Evolutionary conservation across 441 rosid genomes (phyloP).

Genomic region (Euphorbia neoarborescens): DNA sequence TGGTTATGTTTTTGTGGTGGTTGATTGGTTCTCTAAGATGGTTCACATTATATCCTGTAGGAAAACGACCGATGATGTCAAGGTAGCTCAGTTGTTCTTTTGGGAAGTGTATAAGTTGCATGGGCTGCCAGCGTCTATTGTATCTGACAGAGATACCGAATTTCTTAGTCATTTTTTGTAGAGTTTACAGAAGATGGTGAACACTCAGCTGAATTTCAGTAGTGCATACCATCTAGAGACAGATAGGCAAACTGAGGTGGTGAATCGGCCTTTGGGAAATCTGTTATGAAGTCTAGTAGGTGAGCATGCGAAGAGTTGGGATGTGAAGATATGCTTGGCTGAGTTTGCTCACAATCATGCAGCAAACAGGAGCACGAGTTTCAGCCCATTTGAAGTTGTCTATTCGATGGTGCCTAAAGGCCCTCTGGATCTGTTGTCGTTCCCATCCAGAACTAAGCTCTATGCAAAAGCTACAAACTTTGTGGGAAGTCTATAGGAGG

Average conservation of each 20-base stretch:
- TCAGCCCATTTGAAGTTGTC: not conserved
- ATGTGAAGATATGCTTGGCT: not conserved
- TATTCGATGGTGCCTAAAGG: not conserved
- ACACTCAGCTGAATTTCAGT: no score
- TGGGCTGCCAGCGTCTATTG: not conserved
- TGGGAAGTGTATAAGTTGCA: not conserved
- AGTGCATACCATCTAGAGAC: no score
- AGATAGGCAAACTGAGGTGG: not conserved
- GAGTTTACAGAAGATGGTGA: not conserved
- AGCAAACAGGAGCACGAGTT: not conserved
- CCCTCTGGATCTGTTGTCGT: not conserved
- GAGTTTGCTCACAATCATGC: not conserved
- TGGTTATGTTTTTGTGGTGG: no score
- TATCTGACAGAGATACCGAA: not conserved
- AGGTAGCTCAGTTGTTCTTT: not conserved
- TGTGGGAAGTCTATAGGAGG: no score
- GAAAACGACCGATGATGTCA: not conserved
- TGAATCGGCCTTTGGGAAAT: not conserved
- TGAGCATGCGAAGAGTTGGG: not conserved
- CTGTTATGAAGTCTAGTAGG: not conserved
- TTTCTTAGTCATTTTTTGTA: constrained; percentile 13
- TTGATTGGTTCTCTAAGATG: constrained; percentile 4
- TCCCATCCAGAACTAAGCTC: not conserved
- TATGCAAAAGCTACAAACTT: not conserved
- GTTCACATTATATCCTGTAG: not conserved